Conservation (phyloP, 2,329 filamentous ascomycete genomes). For the Nigrospora oryzae region DNA sequence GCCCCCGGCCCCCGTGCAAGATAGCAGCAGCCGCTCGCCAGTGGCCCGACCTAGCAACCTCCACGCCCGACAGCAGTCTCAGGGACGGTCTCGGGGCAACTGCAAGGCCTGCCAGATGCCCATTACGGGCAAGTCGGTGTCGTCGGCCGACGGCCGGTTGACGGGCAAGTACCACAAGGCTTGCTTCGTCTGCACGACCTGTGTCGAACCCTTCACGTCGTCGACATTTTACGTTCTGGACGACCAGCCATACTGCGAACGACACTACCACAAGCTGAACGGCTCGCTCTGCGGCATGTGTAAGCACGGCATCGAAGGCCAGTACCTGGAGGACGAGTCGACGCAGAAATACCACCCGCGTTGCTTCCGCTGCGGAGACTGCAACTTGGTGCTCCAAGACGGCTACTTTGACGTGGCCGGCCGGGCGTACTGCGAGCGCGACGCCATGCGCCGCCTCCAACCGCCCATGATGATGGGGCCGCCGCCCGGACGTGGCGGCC, state of each 20-base stretch:
- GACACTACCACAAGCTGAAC: conserved; percentile 88
- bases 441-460: conserved; percentile 57
- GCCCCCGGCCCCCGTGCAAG: conserved; percentile 5
- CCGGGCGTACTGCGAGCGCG: conserved; percentile 75
- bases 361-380: conserved; percentile 81
- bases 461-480: conserved; percentile 14
- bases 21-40: conserved; percentile 14
- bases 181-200: conserved; percentile 88
- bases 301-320: conserved; percentile 80
- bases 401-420: conserved; percentile 90
- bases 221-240: conserved; percentile 87
- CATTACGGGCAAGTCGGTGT: conserved; percentile 87
- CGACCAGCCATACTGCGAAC: conserved; percentile 82
- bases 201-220: conserved; percentile 71
- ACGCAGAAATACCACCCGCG: conserved; percentile 75
- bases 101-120: conserved; percentile 74
- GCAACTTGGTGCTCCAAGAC: conserved; percentile 62
- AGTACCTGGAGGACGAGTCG: conserved; percentile 78
- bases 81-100: conserved; percentile 51
- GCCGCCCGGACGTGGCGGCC: conserved; percentile 13
- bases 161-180: conserved; percentile 92
- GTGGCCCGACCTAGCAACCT: conserved; percentile 12
- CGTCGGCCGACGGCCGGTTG: conserved; percentile 83
- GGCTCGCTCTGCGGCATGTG: conserved; percentile 77
- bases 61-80: conserved; percentile 29